Base-by-base conservation (phyloP, 2,329 filamentous ascomycete genomes). In the Diaporthe aspalathi region DNA sequence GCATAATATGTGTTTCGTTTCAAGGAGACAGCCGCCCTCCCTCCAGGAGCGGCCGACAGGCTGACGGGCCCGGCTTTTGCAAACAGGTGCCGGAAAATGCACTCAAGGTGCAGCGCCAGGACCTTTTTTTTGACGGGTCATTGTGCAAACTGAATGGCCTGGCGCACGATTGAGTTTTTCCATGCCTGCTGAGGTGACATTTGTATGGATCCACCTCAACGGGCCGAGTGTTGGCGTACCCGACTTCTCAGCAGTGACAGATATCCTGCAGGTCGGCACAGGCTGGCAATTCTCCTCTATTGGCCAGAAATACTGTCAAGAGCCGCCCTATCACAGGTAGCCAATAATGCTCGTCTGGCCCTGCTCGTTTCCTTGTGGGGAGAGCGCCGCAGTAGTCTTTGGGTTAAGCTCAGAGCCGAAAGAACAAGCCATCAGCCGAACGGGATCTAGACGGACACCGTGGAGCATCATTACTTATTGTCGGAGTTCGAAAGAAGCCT, bases 1-100 rank as follows among this genome's bases (percentile, higher is more conserved):
- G 63, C 49, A 35, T 27, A 54, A 52, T 52, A 49, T 54, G 38
- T 67, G 49, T 67, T 43, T 35, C n/a, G 47, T 52, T 67, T 52
- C 49, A 52, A 53, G 65, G 65, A 52, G 35, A n/a, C n/a, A n/a
- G n/a, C n/a, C n/a, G n/a, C n/a, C n/a, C n/a, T n/a, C n/a, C n/a
- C n/a, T n/a, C n/a, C n/a, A n/a, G n/a, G n/a, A n/a, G n/a, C n/a
- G n/a, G n/a, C n/a, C n/a, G n/a, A n/a, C n/a, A n/a, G n/a, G n/a
- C n/a, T n/a, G n/a, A n/a, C 24, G 7, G 17, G 16, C 29, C 8
- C 17, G 16, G 32, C 29, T 45, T 62, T 32, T 45, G 56, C 56
- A 29, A 17, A 32, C 3, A 12, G 14, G 24, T 29, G 8, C 22
- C 24, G 38, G 38, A 56, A 38, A 38, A 32, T 5, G 17, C 5